Base-by-base conservation (phyloP, 441 rosid genomes). In the Erodium texanum region DNA sequence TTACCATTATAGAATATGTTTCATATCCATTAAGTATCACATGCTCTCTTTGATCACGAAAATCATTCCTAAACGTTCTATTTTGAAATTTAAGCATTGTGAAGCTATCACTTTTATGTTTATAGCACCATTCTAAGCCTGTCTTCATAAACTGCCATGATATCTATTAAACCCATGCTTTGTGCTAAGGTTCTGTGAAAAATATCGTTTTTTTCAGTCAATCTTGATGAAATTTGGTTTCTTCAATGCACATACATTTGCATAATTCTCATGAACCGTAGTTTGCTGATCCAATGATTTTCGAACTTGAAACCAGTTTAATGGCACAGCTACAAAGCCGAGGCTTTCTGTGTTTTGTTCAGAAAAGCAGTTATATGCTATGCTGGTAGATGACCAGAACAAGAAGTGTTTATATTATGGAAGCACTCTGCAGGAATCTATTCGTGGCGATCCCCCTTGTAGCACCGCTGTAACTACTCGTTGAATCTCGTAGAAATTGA, bases 291-390 rank as follows among this genome's bases (percentile, higher is more conserved):
- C 24, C 36, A 66, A 71, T 48, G 19, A 24, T 12, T 38, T 69
- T 43, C 9, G 63, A 43, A 62, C 74, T 64, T 22, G 69, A 66
- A n/a, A 41, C 45, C 81, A 93, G 98, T 93, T 84, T 66, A 90
- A 83, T 50, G 98, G 98, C 74, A 86, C 92, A 41, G 75, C 83
- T 12, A 69, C 71, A 58, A 89, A 82, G 43, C 97, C 97, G 56
- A 81, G 98, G 78, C 86, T 90, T 12, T 90, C 97, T 4, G 97
- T 93, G 15, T 93, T 93, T 84, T 87, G 96, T 80, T 90, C 96
- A 24, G 86, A 87, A 7, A 89, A 89, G 64, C 98, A 93, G 73
- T 75, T 93, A 23, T 93, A 90, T 67, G 97, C 92, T 15, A 83
- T 86, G 93, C 82, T 93, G 75, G 90, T 93, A 0, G 98, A 93